Conservation (phyloP, 495 filamentous ascomycete genomes). For the Polyplosphaeria fusca region DNA sequence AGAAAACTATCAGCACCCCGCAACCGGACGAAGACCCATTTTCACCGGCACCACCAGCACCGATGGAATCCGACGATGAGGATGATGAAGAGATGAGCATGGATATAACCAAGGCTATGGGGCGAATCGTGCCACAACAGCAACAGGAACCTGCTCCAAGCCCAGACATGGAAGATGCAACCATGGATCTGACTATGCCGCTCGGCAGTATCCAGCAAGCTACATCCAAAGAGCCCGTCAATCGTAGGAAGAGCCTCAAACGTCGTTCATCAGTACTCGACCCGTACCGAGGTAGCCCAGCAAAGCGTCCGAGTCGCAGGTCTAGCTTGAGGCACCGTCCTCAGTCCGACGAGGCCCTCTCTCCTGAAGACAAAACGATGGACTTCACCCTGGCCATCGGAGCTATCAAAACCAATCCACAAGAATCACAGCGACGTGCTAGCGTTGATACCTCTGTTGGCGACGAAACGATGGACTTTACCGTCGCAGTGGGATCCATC, state of each 20-base stretch:
- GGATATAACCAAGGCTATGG: conserved; percentile 50
- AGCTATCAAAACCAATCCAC: conserved; percentile 53
- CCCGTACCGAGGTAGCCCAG: conserved; percentile 31
- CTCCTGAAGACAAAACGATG: conserved; percentile 42
- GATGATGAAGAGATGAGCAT: conserved; percentile 48
- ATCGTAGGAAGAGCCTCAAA: conserved; percentile 30
- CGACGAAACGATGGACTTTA: conserved; percentile 77
- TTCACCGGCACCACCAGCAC: conserved; percentile 32
- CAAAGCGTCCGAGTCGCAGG: conserved; percentile 24
- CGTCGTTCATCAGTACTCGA: conserved; percentile 25
- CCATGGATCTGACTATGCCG: conserved; percentile 45
- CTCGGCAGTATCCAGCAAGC: conserved; percentile 39
- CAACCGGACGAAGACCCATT: conserved; percentile 63
- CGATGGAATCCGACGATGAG: conserved; percentile 4
- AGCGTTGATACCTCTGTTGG: conserved; percentile 39
- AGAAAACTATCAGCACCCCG: conserved; percentile 39
- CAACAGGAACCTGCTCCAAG: conserved; percentile 36
- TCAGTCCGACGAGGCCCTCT: conserved; percentile 1
- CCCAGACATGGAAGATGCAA: conserved; percentile 36
- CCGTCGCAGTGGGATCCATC: conserved; percentile 66
- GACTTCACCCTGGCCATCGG: conserved; percentile 81
- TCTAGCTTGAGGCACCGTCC: conserved; percentile 15
- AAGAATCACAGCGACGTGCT: conserved; percentile 19
- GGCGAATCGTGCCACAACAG: conserved; percentile 40
- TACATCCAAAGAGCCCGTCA: conserved; percentile 1